Base-by-base conservation (phyloP, 495 filamentous ascomycete species). In the Hypoxylon fragiforme region DNA sequence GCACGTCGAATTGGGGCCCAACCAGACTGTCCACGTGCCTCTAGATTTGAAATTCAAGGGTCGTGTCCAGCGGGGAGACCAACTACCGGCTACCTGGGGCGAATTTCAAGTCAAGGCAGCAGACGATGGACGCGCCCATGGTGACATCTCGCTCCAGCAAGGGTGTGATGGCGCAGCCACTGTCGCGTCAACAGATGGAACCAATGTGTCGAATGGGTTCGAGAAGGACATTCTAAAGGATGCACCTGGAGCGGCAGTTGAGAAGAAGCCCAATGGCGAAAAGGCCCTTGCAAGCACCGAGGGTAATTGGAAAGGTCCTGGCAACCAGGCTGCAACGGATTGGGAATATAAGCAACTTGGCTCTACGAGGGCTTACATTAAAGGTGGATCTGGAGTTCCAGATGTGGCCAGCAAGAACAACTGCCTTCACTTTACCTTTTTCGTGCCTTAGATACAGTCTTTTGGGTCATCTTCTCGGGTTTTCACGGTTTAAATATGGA, bases 91-190 rank as follows among this genome's bases (percentile, higher is more conserved):
- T 9, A 76, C 73, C 2, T 76, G 73, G 73, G 66, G 62, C 3
- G 73, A 76, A 36, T 76, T 76, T 54, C 73, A 76, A 53, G 54
- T 75, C 48, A 59, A 61, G 9, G 72, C 73, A 7, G 42, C 55
- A 2, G 60, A 75, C 40, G 73, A 76, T 49, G 57, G 57, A n/a
- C 46, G 57, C 15, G 72, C 73, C 1, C 73, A 76, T 49, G 73
- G 73, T 19, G 73, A 76, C 48, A 68, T 76, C 50, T 65, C 58
- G 7, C 40, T 75, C 0, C 50, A 76, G 64, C 72, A 76, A 41
- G 73, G 73, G 0, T 75, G 71, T 40, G 72, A 76, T 50, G 71
- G 72, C 7, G 72, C 72, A 0, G 73, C 71, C 3, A 73, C 68
- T 3, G 69, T 76, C 15, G 55, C 57, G 15, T 56, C 66, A 7